phyloP scores from a whole-genome alignment of 1,139 yeast genomes.

The Yamadazyma dushanensis region DNA sequence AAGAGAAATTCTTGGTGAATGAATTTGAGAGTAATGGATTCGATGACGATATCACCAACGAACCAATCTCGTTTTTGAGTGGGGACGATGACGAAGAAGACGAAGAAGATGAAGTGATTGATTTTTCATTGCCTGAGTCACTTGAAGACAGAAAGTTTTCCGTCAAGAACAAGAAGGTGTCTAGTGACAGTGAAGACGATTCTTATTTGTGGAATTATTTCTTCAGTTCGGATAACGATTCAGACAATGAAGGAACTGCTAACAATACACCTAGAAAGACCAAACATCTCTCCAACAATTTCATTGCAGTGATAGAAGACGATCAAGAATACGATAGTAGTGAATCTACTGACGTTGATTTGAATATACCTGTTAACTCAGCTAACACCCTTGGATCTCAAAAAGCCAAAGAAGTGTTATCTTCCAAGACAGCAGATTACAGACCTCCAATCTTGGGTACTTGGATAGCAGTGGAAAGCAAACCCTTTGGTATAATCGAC shows the following conservation, averaged over 20 bases:
- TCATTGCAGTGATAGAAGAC: constrained; percentile 10
- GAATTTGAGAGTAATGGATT: constrained; percentile 51
- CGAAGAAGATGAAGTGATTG: constrained; percentile 33
- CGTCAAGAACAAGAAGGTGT: constrained; percentile 14
- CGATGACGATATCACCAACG: constrained; percentile 38
- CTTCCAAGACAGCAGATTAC: constrained; percentile 80
- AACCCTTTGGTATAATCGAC: constrained; percentile 92
- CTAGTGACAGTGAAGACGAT: constrained; percentile 43
- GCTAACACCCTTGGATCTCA: constrained; percentile 62
- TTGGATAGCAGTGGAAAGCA: constrained; percentile 76
- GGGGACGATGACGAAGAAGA: constrained; percentile 26
- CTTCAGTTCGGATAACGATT: constrained; percentile 45
- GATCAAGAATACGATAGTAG: constrained; percentile 48
- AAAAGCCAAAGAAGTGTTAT: constrained; percentile 83
- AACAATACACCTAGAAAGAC: constrained; percentile 3
- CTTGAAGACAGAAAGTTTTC: constrained; percentile 9
- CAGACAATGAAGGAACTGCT: constrained; percentile 24
- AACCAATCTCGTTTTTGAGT: constrained; percentile 8
- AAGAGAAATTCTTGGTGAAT: constrained; percentile 46
- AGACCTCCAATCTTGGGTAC: constrained; percentile 92
- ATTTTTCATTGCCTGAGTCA: constrained; percentile 25
- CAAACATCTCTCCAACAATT: constrained; percentile 5
- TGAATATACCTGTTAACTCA: constrained; percentile 59
- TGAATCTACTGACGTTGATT: constrained; percentile 92
- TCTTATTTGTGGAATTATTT: constrained; percentile 57